Evolutionary conservation across 306 rosid genomes (phyloP), one percentile per base, ranked within the genome.

Genomic region (Clitoria ternatea): DNA sequence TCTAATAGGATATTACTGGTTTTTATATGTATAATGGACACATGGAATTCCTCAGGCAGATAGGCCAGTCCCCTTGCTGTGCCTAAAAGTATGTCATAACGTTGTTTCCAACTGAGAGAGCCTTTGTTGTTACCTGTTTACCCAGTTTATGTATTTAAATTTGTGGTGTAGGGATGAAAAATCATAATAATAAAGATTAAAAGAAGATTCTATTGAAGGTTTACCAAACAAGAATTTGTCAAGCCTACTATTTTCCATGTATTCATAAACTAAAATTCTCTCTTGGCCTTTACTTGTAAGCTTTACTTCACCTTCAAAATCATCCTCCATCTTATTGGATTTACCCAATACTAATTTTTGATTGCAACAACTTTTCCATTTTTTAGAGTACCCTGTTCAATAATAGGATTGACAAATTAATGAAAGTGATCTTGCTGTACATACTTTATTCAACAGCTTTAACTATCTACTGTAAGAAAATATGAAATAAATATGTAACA

Each of bases 191-290:
- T 26, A n/a, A n/a, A n/a, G n/a, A n/a, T 66, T 32, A 29, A 11
- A 6, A 32, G 23, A n/a, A 30, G 6, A 7, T 62, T 27, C 17
- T 4, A 20, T 24, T 62, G 23, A 14, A 44, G 10, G 48, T 63
- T 70, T 83, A 89, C 96, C 88, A 69, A 82, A 89, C 53, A 89
- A 72, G 83, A 84, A 89, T 79, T 43, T 85, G 68, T 87, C 90
- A 4, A 86, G 85, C 54, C 91, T 89, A 62, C 71, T 81, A 20
- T 89, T 84, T 29, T 80, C 77, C 96, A 89, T 89, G 84, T 82
- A 86, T 70, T 89, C 88, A 39, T 80, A 86, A 61, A 89, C 89
- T 22, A 89, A 84, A 48, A 89, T 83, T 68, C 84, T 75, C 24
- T 89, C 86, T 30, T 77, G 85, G 14, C 88, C 89, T 74, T 86